Evolutionary conservation across 2,329 filamentous ascomycete species (phyloP), one percentile per base, ranked within the genome.

Genomic region (Aspergillus nomiae): DNA sequence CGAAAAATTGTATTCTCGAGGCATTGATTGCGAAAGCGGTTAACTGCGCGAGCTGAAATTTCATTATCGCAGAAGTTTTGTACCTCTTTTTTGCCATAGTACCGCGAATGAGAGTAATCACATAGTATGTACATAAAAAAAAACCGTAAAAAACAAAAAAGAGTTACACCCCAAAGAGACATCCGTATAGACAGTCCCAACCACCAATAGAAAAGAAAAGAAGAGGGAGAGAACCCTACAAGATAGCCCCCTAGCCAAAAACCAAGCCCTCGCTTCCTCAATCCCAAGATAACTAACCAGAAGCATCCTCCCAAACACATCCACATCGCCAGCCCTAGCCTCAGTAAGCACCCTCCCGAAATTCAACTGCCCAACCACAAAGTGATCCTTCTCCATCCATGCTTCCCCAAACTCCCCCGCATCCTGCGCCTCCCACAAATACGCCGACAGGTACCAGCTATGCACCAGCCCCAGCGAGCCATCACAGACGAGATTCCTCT

Each of bases 361-460:
- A 58, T 74, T 65, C 7, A 69, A 59, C 59, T 74, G 67, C 14
- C 65, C 59, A 16, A 75, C 63, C 7, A 74, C 46, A 54, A 71
- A 72, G 58, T 74, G 72, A 34, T 69, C 64, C 14, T 68, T 65
- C 41, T 72, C 70, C 1, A 65, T 62, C 69, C 71, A 75, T 1
- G 73, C 72, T 10, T 69, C 64, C 1, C 70, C 71, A 54, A 75
- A 75, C n/a, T 74, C 72, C 26, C 69, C 70, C 5, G 69, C 69
- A 53, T 65, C 70, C 9, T 63, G 62, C 11, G 73, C 67, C 46
- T 65, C 69, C 73, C 73, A 75, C 28, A 75, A 57, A 56, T 71
- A 65, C 6, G 71, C 67, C 1, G 73, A 75, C 12, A 71, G n/a
- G 38, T 74, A 75, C 71, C 71, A 74, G 11, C 69, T 68, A 63